Evolutionary conservation across 768 basidiomycete species (phyloP).

Genomic region (Mycena crocata): DNA sequence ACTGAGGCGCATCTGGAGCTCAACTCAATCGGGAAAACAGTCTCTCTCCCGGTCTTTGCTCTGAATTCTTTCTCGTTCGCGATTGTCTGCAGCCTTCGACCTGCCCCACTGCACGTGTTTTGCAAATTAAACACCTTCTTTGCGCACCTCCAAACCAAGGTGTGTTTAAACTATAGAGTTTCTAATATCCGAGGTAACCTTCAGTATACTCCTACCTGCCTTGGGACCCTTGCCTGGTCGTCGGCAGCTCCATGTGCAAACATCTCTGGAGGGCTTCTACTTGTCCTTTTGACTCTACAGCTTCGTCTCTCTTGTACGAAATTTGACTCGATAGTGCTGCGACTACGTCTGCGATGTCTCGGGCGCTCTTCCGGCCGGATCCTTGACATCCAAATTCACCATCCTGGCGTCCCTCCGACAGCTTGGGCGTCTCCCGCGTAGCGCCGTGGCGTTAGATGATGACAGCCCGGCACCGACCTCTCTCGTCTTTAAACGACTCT

Average conservation of each 20-base stretch:
- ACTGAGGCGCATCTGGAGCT: conserved; percentile 21
- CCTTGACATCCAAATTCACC: background rate
- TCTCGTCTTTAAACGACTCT: conserved; percentile 4
- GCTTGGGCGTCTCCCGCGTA: conserved; percentile 10
- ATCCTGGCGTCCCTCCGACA: conserved; percentile 13
- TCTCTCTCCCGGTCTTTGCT: background rate
- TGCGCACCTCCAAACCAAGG: conserved; percentile 23
- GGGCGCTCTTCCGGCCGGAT: conserved; percentile 13
- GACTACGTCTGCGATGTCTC: background rate
- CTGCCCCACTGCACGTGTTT: conserved; percentile 23
- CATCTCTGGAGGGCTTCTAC: background rate
- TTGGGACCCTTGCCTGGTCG: conserved; percentile 1
- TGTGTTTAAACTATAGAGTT: conserved; percentile 24
- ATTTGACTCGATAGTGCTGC: conserved; percentile 17
- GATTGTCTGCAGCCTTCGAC: background rate
- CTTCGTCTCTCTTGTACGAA: conserved; percentile 1
- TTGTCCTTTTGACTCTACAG: conserved; percentile 9
- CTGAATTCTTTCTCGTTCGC: background rate
- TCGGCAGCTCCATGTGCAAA: background rate
- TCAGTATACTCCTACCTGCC: conserved; percentile 6
- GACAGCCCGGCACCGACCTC: conserved; percentile 1
- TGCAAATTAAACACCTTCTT: conserved; percentile 29
- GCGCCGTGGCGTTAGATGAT: conserved; percentile 5
- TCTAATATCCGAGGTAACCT: conserved; percentile 24
- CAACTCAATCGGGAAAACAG: background rate